A percentile compares a stretch with the other conserved stretches of the same genome.
These are phyloP conservation scores for Gracilaria gracilis DNA, from an alignment of 23 red algal species.

Conservation along the genomic window DNA sequence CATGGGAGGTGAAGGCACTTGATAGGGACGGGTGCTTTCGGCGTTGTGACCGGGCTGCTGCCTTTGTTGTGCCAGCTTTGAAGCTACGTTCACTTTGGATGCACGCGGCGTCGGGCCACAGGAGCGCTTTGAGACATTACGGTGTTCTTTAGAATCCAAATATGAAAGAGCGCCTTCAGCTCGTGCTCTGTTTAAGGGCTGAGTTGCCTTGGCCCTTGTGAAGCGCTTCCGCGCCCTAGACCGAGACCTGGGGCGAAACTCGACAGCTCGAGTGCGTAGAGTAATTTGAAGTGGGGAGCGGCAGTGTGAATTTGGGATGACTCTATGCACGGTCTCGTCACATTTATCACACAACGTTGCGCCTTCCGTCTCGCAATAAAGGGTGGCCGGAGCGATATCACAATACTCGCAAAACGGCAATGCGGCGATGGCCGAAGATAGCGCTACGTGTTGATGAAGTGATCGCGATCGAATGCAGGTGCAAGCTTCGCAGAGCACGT, in stretches of 20 bases:
- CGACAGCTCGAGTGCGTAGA: conserved; percentile 39
- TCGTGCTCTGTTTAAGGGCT: background rate
- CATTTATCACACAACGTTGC: conserved; percentile 43
- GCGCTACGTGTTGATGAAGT: conserved; percentile 34
- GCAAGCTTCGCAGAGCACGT: conserved; percentile 55
- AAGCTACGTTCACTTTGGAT: background rate
- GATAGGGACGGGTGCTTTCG: background rate
- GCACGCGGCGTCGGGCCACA: background rate
- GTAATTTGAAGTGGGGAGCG: conserved; percentile 43
- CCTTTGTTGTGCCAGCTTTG: background rate
- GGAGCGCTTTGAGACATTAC: background rate
- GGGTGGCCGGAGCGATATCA: conserved; percentile 49
- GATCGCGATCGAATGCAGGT: conserved; percentile 5
- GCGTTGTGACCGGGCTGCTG: background rate
- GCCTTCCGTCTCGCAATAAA: conserved; percentile 48
- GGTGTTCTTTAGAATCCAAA: background rate
- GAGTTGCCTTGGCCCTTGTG: background rate
- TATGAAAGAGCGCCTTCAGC: background rate
- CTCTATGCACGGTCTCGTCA: conserved; percentile 31
- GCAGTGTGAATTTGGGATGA: conserved; percentile 5
- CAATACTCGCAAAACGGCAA: conserved; percentile 72
- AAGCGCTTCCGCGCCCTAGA: background rate
- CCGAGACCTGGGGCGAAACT: conserved; percentile 22
- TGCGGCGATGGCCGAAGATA: conserved; percentile 48
- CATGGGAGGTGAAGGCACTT: background rate